Percentiles rank a stretch among this genome's conserved stretches.
phyloP scores from a whole-genome alignment of 257 asterid species.

The Gentiana macrophylla region DNA sequence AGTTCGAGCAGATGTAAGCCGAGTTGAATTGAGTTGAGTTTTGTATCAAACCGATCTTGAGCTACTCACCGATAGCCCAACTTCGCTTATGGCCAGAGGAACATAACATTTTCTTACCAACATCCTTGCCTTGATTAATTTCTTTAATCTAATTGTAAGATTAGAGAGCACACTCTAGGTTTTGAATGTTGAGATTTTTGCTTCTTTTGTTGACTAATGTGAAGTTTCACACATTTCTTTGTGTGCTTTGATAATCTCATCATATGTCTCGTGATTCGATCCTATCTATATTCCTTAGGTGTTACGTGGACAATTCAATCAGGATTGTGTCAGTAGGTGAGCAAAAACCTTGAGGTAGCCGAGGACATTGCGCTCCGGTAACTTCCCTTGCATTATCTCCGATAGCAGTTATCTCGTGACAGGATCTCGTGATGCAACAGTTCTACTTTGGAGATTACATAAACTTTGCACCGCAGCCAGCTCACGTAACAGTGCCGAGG shows the following conservation, averaged over 20 bases:
- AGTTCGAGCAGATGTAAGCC: no score
- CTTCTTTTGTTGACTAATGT: no score
- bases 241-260: neutral
- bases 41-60: no score
- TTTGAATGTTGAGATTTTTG: no score
- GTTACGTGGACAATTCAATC: slow-evolving; percentile 84
- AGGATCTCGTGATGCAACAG: slow-evolving; percentile 83
- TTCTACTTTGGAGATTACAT: slow-evolving; percentile 84
- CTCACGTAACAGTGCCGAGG: slow-evolving; percentile 41
- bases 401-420: slow-evolving; percentile 84
- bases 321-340: slow-evolving; percentile 83
- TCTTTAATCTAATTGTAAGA: no score
- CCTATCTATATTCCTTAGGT: slow-evolving; percentile 35
- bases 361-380: slow-evolving; percentile 96
- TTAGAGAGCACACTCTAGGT: no score
- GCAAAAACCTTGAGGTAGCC: slow-evolving; percentile 89
- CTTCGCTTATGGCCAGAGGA: no score
- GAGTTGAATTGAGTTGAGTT: no score
- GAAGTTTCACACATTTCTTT: no score
- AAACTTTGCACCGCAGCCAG: slow-evolving; percentile 36
- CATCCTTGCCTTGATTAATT: no score
- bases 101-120: no score
- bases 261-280: neutral
- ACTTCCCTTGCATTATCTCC: slow-evolving; percentile 78
- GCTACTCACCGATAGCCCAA: no score